Conservation (phyloP, 176 grass and related monocot species). For the Avena eriantha region DNA sequence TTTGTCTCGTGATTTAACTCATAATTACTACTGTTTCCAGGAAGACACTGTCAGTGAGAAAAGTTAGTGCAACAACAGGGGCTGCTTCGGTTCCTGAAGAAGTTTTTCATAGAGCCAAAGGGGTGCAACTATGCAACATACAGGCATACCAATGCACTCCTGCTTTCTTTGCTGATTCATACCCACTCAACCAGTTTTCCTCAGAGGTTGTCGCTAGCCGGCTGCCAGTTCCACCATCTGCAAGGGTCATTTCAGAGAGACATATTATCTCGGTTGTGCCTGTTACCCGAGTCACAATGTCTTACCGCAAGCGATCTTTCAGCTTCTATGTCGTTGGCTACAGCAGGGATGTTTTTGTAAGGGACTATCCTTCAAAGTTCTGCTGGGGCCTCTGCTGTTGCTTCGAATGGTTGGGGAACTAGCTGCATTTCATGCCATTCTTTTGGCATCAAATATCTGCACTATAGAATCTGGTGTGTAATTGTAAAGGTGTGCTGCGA, state of each 20-base stretch:
- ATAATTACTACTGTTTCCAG: conserved; percentile 48
- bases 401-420: conserved; percentile 75
- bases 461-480: neutral
- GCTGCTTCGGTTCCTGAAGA: conserved; percentile 87
- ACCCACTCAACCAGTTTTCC: conserved; percentile 83
- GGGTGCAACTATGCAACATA: conserved; percentile 88
- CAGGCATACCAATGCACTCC: conserved; percentile 93
- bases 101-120: conserved; percentile 80
- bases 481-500: neutral
- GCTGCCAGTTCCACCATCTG: conserved; percentile 60
- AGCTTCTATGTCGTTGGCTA: conserved; percentile 82
- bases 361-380: conserved; percentile 77
- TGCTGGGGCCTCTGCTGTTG: conserved; percentile 93
- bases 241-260: conserved; percentile 79
- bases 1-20: neutral
- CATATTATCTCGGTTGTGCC: conserved; percentile 86
- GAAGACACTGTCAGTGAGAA: conserved; percentile 66
- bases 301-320: conserved; percentile 58
- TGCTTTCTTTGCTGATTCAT: conserved; percentile 92
- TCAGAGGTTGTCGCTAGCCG: conserved; percentile 76
- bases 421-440: conserved; percentile 9
- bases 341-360: conserved; percentile 77
- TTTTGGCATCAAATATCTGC: neutral
- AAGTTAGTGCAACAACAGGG: conserved; percentile 74
- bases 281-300: conserved; percentile 83